A percentile compares a stretch with the other conserved stretches of the same genome.
Conservation (phyloP, 129 eudicot genomes). For the Helianthus tuberosus region DNA sequence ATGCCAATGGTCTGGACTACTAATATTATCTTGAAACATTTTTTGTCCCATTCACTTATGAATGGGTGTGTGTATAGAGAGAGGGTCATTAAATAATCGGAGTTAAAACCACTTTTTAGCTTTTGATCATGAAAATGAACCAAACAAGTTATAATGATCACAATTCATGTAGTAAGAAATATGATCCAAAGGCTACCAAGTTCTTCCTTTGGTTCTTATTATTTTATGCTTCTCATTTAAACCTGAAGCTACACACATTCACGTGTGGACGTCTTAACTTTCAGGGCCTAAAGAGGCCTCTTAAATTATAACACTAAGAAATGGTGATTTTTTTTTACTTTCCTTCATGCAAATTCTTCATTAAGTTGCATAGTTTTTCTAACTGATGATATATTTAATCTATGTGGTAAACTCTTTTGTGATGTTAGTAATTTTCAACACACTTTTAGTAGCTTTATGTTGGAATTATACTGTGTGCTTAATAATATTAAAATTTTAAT, state of each 20-base stretch:
- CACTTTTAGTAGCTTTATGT: slow-evolving; percentile 1
- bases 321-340: not conserved
- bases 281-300: not conserved
- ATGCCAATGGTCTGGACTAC: not conserved
- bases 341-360: not conserved
- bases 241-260: not conserved
- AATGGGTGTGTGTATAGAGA: not conserved
- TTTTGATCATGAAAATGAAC: not conserved
- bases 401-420: not conserved
- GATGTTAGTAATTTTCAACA: not conserved
- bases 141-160: not conserved
- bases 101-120: not conserved
- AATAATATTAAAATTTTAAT: too few relatives aligned
- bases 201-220: not conserved
- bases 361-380: not conserved
- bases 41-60: not conserved
- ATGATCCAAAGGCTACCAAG: not conserved
- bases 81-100: not conserved
- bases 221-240: not conserved
- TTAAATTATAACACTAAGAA: not conserved
- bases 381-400: not conserved
- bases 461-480: not conserved
- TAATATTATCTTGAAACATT: not conserved
- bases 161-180: not conserved
- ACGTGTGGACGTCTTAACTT: not conserved